Conservation (phyloP, 495 filamentous ascomycete genomes). For the Cladorrhinum samala region DNA sequence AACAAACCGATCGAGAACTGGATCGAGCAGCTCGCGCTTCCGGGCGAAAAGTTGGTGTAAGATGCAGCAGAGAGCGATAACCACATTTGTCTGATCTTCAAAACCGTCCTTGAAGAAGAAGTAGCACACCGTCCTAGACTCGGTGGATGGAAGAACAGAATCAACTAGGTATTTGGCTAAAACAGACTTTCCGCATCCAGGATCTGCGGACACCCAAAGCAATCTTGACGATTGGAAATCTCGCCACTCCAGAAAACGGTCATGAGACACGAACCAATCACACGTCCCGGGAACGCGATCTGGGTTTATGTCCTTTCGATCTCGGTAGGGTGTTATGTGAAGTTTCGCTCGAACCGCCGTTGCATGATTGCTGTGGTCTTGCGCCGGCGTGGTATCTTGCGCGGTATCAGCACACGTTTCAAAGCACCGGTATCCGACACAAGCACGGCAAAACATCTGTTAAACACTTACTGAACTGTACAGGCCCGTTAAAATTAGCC, state of each 20-base stretch:
- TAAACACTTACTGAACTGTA: no score
- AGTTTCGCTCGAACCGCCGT: background rate
- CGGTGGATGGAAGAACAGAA: conserved; percentile 16
- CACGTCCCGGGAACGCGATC: conserved; percentile 33
- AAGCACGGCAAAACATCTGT: no score
- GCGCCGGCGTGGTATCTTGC: no score
- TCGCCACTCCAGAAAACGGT: conserved; percentile 31
- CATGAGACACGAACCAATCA: conserved; percentile 35
- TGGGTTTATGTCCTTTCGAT: conserved; percentile 36
- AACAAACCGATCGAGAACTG: conserved; percentile 14
- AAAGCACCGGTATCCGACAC: no score
- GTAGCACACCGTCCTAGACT: conserved; percentile 33
- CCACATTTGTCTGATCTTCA: conserved; percentile 35
- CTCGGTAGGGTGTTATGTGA: conserved; percentile 24
- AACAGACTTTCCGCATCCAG: conserved; percentile 53
- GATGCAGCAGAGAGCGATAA: conserved; percentile 38
- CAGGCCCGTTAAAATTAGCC: no score
- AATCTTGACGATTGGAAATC: conserved; percentile 9
- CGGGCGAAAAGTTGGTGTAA: conserved; percentile 43
- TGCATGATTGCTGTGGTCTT: background rate
- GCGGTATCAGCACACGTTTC: no score
- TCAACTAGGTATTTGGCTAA: conserved; percentile 42
- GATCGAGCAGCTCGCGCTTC: conserved; percentile 27
- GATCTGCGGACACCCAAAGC: conserved; percentile 49
- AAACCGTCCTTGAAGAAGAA: conserved; percentile 57